Evolutionary conservation across 2,329 filamentous ascomycete genomes (phyloP).

Genomic region (Colletotrichum euphorbiae): DNA sequence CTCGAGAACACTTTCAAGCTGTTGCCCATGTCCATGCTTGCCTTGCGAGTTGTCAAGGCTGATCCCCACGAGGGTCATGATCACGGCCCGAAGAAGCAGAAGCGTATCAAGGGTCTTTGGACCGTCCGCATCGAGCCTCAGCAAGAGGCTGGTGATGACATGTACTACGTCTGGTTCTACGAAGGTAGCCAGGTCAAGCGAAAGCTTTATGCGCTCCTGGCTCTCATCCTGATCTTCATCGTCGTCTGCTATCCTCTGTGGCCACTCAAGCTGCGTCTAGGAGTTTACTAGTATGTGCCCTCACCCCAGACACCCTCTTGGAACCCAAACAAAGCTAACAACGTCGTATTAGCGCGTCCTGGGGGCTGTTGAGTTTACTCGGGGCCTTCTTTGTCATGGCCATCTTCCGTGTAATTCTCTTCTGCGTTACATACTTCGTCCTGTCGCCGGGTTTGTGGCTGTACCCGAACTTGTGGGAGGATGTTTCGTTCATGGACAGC

Average conservation of each 20-base stretch:
- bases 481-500: slow-evolving; percentile 97
- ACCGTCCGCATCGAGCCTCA: slow-evolving; percentile 96
- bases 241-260: slow-evolving; percentile 96
- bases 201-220: slow-evolving; percentile 89
- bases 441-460: slow-evolving; percentile 93
- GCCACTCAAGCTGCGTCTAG: slow-evolving; percentile 90
- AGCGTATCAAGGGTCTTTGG: slow-evolving; percentile 96
- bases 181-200: slow-evolving; percentile 94
- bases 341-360: slow-evolving; percentile 50
- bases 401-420: slow-evolving; percentile 94
- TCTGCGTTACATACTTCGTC: slow-evolving; percentile 90
- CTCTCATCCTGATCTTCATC: slow-evolving; percentile 84
- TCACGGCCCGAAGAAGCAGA: slow-evolving; percentile 77
- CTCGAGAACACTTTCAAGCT: slow-evolving; percentile 96
- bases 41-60: slow-evolving; percentile 86
- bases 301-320: too few species aligned
- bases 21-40: slow-evolving; percentile 92
- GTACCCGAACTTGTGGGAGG: slow-evolving; percentile 97
- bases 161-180: slow-evolving; percentile 98
- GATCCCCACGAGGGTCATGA: slow-evolving; percentile 83
- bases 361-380: slow-evolving; percentile 89
- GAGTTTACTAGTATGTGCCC: slow-evolving; percentile 81
- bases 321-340: too few species aligned
- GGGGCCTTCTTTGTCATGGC: slow-evolving; percentile 98
- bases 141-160: slow-evolving; percentile 86